Conservation (phyloP, 73 alveolate species). For the Symbiodinium pilosum region DNA sequence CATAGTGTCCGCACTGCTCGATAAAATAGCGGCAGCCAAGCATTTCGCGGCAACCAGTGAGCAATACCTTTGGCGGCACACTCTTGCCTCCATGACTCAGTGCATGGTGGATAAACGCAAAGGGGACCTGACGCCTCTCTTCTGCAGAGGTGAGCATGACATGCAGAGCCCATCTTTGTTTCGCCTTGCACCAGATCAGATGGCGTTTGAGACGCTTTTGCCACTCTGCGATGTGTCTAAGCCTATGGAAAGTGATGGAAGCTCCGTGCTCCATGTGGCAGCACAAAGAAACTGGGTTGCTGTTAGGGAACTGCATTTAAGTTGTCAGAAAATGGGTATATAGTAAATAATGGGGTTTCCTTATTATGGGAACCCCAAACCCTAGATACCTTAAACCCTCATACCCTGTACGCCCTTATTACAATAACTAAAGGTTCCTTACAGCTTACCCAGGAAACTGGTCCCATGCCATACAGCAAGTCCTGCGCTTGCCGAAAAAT, state of each 20-base stretch:
- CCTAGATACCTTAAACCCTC: too few relatives aligned
- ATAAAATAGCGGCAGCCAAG: slow-evolving; percentile 28
- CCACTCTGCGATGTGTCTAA: slow-evolving; percentile 17
- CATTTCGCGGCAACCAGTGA: neutral
- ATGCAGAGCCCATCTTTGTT: slow-evolving; percentile 13
- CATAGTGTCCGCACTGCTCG: neutral
- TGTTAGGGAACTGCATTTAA: too few relatives aligned
- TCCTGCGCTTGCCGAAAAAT: too few relatives aligned
- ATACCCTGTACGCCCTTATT: too few relatives aligned
- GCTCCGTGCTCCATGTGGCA: slow-evolving; percentile 65
- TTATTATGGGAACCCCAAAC: neutral
- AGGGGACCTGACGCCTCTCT: neutral
- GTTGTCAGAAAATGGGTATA: neutral
- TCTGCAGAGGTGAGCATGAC: neutral
- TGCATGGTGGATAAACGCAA: neutral
- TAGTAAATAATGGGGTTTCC: neutral
- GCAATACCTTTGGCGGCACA: slow-evolving; percentile 13
- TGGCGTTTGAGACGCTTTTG: neutral
- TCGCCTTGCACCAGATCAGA: neutral
- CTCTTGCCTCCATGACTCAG: neutral
- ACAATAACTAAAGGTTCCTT: too few relatives aligned
- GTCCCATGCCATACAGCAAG: too few relatives aligned
- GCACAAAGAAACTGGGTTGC: neutral
- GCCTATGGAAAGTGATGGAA: slow-evolving; percentile 13
- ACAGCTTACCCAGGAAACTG: too few relatives aligned